Evolutionary conservation across 2,329 filamentous ascomycete species (phyloP), one percentile per base, ranked within the genome.

Genomic region (Monosporascus sp.): DNA sequence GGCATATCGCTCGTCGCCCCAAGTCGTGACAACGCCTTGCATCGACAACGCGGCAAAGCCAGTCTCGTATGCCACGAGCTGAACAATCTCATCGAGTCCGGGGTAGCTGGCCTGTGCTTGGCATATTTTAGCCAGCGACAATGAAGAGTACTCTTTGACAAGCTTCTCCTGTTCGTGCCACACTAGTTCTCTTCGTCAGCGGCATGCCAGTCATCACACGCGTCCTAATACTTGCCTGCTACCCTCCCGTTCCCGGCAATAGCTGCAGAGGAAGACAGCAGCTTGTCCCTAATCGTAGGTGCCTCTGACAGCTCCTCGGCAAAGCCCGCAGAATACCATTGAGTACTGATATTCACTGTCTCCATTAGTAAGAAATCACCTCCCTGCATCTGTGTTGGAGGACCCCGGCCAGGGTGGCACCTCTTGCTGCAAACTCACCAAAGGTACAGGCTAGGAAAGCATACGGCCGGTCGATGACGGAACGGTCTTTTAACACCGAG

Each of bases 1-100:
- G 28, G 71, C 68, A 59, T 82, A 86, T 17, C 85, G 78, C 47
- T 75, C 69, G 59, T 88, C 85, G 7, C 85, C 85, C 65, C 77
- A 73, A 0, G 78, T 79, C 57, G 71, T 75, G 26, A 82, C 77
- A 2, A 67, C 63, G n/a, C 74, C 76, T 11, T 72, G 63, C 1
- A 71, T 52, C 2, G 74, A 67, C 7, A 82, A 67, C 15, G 77
- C 71, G 5, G 73, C 69, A 60, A 81, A 81, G 1, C 79, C 79
- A 0, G 74, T 69, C 44, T 78, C 74, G 58, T 75, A 81, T 17
- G 77, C 71, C 18, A 68, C 72, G 1, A 80, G 60, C 51, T 81
- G 75, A 20, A 60, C 61, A 20, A 77, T 63, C 2, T 50, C 45
- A 4, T 60, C 54, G 45, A 68, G 56, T 7, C 54, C 59, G 7